Percentiles rank a stretch among this genome's conserved stretches.
These are phyloP conservation scores for Verbascum thapsus DNA, from an alignment of 257 asterid species.

Conservation along the genomic window DNA sequence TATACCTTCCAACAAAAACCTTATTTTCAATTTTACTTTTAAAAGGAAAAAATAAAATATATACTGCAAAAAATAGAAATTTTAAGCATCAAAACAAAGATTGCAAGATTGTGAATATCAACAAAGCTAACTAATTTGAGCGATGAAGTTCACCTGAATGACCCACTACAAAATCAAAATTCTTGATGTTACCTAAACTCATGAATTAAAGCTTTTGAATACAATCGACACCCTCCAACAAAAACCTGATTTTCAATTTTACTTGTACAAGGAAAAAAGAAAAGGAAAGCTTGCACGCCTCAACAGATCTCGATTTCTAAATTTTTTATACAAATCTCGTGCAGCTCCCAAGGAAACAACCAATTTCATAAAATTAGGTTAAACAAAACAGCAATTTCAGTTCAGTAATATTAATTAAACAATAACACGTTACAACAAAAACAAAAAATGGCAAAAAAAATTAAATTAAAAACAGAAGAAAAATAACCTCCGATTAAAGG, in stretches of 20 bases:
- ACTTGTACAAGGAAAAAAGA: neutral
- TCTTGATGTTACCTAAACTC: slow-evolving; percentile 20
- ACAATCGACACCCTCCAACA: slow-evolving; percentile 12
- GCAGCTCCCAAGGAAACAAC: slow-evolving; percentile 11
- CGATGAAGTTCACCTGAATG: slow-evolving; percentile 15
- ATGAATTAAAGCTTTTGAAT: neutral
- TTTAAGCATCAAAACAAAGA: too few species aligned
- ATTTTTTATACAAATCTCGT: slow-evolving; percentile 26
- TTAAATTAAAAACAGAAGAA: too few species aligned
- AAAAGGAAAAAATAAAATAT: neutral
- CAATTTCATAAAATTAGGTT: slow-evolving; percentile 18
- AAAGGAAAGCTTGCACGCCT: slow-evolving; percentile 2
- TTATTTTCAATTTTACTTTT: neutral
- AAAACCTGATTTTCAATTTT: neutral
- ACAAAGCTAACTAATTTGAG: slow-evolving; percentile 25
- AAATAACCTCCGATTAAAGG: slow-evolving; percentile 26
- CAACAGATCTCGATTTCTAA: slow-evolving; percentile 39
- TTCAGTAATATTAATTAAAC: slow-evolving; percentile 15
- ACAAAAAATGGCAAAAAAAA: slow-evolving; percentile 12
- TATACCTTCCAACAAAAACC: neutral
- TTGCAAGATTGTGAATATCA: slow-evolving; percentile 28
- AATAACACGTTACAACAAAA: neutral
- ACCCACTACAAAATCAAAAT: slow-evolving; percentile 22
- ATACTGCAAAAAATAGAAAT: neutral
- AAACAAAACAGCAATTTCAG: neutral